These are phyloP conservation scores for Aspergillus incahuasiensis DNA, from an alignment of 495 filamentous ascomycete species.

Conservation along the genomic window DNA sequence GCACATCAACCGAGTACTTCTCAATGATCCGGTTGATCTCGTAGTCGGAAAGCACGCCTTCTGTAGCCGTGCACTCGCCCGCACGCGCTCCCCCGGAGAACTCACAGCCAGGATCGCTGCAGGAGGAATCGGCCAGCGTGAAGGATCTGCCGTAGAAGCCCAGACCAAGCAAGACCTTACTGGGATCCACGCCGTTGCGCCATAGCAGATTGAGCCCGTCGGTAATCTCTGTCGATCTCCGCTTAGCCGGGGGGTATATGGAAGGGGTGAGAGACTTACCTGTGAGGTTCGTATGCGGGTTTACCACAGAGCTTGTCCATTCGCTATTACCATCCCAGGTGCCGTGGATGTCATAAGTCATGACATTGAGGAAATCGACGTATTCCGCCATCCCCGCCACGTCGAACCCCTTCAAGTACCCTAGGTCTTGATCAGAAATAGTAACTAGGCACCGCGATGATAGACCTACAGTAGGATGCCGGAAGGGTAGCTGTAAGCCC, in stretches of 20 bases:
- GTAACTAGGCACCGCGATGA: no score
- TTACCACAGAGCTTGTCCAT: background rate
- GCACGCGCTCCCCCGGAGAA: no score
- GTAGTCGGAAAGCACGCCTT: no score
- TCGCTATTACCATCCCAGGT: conserved; percentile 9
- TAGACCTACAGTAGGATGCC: background rate
- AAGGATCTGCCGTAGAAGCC: conserved; percentile 52
- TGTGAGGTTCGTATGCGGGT: conserved; percentile 2
- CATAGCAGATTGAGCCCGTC: conserved; percentile 33
- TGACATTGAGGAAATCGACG: conserved; percentile 10
- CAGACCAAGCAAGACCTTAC: conserved; percentile 42
- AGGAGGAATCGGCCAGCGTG: conserved; percentile 24
- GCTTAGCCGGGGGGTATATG: no score
- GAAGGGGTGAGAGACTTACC: no score
- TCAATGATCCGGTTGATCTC: no score
- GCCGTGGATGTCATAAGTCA: conserved; percentile 13
- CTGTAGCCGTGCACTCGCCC: no score
- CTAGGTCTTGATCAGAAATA: background rate
- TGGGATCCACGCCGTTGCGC: conserved; percentile 41
- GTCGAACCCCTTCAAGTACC: conserved; percentile 4
- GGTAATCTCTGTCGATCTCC: no score
- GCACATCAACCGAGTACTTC: no score
- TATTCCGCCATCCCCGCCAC: background rate
- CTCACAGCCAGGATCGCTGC: conserved; percentile 3
- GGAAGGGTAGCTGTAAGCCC: background rate